A percentile compares a stretch with the other conserved stretches of the same genome.
Evolutionary conservation across 108 stramenopile genomes (phyloP).

Genomic region (Bacterosira constricta): DNA sequence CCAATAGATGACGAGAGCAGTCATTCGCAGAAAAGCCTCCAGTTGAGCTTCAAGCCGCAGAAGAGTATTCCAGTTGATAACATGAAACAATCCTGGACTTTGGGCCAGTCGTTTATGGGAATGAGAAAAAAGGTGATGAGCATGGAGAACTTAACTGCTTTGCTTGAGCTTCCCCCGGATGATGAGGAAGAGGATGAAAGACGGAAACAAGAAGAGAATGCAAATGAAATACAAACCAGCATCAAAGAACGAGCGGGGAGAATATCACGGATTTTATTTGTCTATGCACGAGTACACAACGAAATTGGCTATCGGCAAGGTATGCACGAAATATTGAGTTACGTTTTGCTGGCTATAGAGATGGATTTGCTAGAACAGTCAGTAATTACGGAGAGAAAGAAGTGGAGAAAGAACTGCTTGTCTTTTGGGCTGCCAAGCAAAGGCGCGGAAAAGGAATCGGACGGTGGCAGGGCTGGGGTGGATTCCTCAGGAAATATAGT

Average conservation of each 20-base stretch:
- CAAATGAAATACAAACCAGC: conserved; percentile 13
- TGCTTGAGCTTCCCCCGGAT: background rate
- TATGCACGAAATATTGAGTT: conserved; percentile 86
- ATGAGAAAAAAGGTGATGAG: background rate
- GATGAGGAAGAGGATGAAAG: conserved; percentile 7
- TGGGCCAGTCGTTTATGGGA: too few species aligned
- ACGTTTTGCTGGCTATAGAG: conserved; percentile 69
- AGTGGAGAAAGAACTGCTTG: conserved; percentile 2
- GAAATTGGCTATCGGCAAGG: conserved; percentile 85
- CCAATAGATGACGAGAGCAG: too few species aligned
- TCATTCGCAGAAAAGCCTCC: too few species aligned
- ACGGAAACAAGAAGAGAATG: conserved; percentile 8
- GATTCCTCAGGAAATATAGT: conserved; percentile 42
- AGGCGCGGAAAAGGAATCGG: background rate
- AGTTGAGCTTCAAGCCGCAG: too few species aligned
- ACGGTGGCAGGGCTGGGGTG: conserved; percentile 35
- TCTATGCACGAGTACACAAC: conserved; percentile 59
- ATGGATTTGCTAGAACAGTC: conserved; percentile 49
- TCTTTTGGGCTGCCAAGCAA: too few species aligned
- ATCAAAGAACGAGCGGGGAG: conserved; percentile 39
- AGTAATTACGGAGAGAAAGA: conserved; percentile 1
- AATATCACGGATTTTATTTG: conserved; percentile 46
- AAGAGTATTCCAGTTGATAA: too few species aligned
- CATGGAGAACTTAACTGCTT: background rate
- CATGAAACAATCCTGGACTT: too few species aligned